A percentile compares a stretch with the other conserved stretches of the same genome.
phyloP scores from a whole-genome alignment of 495 filamentous ascomycete genomes.

The Hypomontagnella monticulosa region DNA sequence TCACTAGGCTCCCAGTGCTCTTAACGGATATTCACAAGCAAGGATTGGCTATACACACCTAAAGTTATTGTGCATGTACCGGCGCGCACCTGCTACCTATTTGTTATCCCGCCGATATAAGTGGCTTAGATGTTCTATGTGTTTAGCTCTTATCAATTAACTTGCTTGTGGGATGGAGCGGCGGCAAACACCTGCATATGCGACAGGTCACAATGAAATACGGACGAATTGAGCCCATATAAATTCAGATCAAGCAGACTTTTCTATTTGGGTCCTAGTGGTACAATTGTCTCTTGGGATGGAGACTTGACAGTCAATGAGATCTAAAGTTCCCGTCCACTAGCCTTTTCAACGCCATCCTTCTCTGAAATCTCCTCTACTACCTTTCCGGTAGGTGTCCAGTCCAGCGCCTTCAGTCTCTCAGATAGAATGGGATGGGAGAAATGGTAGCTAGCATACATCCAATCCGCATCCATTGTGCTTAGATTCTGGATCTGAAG shows the following conservation, averaged over 20 bases:
- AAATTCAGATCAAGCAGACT: no score
- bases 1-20: not conserved
- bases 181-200: no score
- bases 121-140: no score
- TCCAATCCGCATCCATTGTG: slow-evolving; percentile 98
- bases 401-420: slow-evolving; percentile 87
- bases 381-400: slow-evolving; percentile 64
- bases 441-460: slow-evolving; percentile 98
- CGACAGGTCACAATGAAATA: no score
- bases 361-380: slow-evolving; percentile 46
- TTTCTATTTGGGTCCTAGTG: slow-evolving; percentile 3
- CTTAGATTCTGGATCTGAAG: slow-evolving; percentile 97
- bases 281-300: slow-evolving; percentile 4
- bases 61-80: no score
- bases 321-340: slow-evolving; percentile 45
- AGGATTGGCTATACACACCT: not conserved
- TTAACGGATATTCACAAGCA: slow-evolving; percentile 11
- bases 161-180: no score
- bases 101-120: no score
- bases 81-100: no score
- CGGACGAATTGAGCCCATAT: no score
- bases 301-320: not conserved
- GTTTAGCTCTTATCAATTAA: no score
- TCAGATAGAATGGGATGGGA: slow-evolving; percentile 97
- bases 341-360: slow-evolving; percentile 45